Conservation (phyloP, 768 basidiomycete species). For the Boletus subparvulus region DNA sequence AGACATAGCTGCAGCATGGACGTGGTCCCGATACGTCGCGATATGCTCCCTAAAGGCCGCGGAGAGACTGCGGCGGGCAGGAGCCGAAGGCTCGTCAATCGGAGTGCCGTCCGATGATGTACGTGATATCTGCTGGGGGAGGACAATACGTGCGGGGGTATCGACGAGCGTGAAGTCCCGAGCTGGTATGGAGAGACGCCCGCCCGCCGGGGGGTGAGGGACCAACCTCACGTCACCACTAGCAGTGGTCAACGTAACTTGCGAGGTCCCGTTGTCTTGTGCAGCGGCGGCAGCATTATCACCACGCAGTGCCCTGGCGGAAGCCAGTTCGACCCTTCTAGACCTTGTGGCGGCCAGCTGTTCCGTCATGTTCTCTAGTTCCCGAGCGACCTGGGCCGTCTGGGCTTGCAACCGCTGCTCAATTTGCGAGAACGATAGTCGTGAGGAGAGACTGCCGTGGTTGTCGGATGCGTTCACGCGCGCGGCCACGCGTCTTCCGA, state of each 20-base stretch:
- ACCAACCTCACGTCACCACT: conserved; percentile 2
- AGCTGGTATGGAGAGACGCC: conserved; percentile 14
- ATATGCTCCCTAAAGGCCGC: conserved; percentile 24
- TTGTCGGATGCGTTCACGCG: conserved; percentile 23
- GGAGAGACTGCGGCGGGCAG: conserved; percentile 21
- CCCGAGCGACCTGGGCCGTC: conserved; percentile 33
- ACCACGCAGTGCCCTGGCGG: conserved; percentile 8
- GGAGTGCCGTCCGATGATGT: conserved; percentile 24
- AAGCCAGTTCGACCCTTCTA: conserved; percentile 25
- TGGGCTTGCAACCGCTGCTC: conserved; percentile 32
- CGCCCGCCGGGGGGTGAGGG: conserved; percentile 7
- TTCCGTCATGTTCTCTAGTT: conserved; percentile 33
- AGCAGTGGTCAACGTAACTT: background rate
- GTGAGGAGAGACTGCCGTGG: conserved; percentile 17
- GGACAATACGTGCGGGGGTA: conserved; percentile 14
- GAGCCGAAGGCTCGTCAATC: conserved; percentile 15
- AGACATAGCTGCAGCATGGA: conserved; percentile 2
- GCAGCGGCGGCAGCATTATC: conserved; percentile 1
- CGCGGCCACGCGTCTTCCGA: conserved; percentile 36
- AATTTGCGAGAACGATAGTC: conserved; percentile 24
- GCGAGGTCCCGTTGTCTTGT: background rate
- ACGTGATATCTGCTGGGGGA: conserved; percentile 25
- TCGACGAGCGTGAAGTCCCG: conserved; percentile 22
- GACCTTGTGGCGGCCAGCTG: conserved; percentile 22
- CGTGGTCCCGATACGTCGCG: conserved; percentile 13